Base-by-base conservation (phyloP, 2,329 filamentous ascomycete genomes). In the Botryosphaeria agaves region DNA sequence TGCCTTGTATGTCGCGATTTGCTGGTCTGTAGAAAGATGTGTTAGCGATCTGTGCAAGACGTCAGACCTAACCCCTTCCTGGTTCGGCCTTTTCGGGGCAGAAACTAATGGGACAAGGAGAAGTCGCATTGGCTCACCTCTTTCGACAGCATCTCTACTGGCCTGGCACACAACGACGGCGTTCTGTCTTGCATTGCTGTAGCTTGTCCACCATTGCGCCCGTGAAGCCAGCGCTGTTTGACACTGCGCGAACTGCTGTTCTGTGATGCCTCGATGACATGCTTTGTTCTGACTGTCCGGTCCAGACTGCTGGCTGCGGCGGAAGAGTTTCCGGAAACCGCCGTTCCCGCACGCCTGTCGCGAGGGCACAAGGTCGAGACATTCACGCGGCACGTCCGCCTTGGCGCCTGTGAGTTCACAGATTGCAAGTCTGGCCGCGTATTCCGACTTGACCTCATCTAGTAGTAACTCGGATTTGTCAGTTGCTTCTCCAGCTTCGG, bases 141-240 rank as follows among this genome's bases (percentile, higher is more conserved):
- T 69, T 34, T 76, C 70, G 9, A 66, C 59, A 31, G 71, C 64
- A 25, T 61, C 52, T 21, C 72, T 61, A 25, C 66, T 63, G 17
- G 70, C 69, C 36, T 72, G 64, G 38, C 74, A 78, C 39, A 77
- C 68, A 12, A 70, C 50, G 26, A 69, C 53, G 2, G 70, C 70
- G 38, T 72, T 71, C 33, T 73, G 67, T 32, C 62, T 58, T 34
- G 60, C 67, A 46, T 72, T 73, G 39, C 66, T 69, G 51, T 72
- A 78, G 15, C 69, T 75, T 2, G 62, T 73, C 71, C 72, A 77
- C 45, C 59, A 66, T 26, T 71, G 69, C 1, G 64, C 59, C 15
- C 62, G 57, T 12, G 59, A 58, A 27, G 65, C 62, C 2, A 78
- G 47, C 4, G 60, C 60, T 27, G 52, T 56, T 4, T 73, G 49